phyloP scores from a whole-genome alignment of 116 monocot species.

The Cymodocea nodosa region DNA sequence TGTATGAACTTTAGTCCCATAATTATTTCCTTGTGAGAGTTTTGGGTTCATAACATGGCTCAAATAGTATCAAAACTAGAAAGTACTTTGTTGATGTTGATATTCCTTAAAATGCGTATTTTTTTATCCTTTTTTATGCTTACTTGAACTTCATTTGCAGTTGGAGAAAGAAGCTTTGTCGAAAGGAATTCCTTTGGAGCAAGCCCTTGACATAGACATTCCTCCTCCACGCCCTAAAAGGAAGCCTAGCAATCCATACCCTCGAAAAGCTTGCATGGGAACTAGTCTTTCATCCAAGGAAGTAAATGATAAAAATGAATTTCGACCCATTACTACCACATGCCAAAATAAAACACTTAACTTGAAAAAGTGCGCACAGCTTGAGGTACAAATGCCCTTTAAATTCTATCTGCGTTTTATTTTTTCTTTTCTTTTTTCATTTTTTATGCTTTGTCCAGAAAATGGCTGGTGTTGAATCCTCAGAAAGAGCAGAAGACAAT shows the following conservation, averaged over 20 bases:
- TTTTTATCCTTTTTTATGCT: neutral
- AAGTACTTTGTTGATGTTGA: neutral
- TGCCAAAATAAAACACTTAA: slow-evolving; percentile 15
- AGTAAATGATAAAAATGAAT: slow-evolving; percentile 11
- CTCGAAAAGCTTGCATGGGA: slow-evolving; percentile 39
- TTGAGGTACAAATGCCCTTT: slow-evolving; percentile 18
- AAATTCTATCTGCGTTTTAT: neutral
- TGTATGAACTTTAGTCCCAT: neutral
- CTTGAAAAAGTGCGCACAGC: slow-evolving; percentile 12
- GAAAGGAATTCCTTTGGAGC: slow-evolving; percentile 50
- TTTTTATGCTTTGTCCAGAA: slow-evolving; percentile 18
- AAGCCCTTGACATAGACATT: slow-evolving; percentile 74
- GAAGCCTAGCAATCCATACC: slow-evolving; percentile 87
- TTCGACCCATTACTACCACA: slow-evolving; percentile 15
- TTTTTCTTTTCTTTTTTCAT: neutral
- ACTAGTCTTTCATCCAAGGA: slow-evolving; percentile 11
- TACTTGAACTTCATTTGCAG: slow-evolving; percentile 17
- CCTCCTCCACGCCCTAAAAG: slow-evolving; percentile 96
- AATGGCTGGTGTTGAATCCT: slow-evolving; percentile 11
- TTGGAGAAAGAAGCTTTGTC: slow-evolving; percentile 66
- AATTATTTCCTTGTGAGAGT: neutral
- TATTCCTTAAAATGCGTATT: neutral
- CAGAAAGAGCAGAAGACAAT: slow-evolving; percentile 18
- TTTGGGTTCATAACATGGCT: neutral
- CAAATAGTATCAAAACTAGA: neutral